A percentile compares a stretch with the other conserved stretches of the same genome.
phyloP scores from a whole-genome alignment of 192 early-diverging fungal species.

The Umbelopsis sp. region DNA sequence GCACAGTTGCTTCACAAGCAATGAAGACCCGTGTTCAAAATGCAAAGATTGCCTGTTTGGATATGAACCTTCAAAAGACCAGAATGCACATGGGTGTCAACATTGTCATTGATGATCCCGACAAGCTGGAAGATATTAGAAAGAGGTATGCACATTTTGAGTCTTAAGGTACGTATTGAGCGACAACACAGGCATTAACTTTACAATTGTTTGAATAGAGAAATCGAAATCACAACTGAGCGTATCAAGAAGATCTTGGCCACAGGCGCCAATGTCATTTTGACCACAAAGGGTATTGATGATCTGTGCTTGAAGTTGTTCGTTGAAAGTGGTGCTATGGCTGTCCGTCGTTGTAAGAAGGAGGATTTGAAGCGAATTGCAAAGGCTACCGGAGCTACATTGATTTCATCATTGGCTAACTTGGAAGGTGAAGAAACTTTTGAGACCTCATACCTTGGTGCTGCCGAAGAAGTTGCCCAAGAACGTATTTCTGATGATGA shows the following conservation, averaged over 20 bases:
- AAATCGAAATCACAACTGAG: conserved; percentile 95
- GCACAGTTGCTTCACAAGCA: conserved; percentile 95
- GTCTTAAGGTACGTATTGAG: neutral
- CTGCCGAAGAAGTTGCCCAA: conserved; percentile 96
- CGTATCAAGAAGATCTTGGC: conserved; percentile 93
- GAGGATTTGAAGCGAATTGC: conserved; percentile 98
- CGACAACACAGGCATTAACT: neutral
- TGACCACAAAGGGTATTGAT: conserved; percentile 99
- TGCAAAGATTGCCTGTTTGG: conserved; percentile 96
- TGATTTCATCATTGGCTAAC: conserved; percentile 95
- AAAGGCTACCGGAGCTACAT: conserved; percentile 93
- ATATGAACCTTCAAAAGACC: conserved; percentile 98
- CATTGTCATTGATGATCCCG: conserved; percentile 98
- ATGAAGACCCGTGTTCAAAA: conserved; percentile 86
- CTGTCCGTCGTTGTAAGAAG: conserved; percentile 93
- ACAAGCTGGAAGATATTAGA: conserved; percentile 96
- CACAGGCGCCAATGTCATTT: conserved; percentile 94
- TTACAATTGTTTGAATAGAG: conserved; percentile 53
- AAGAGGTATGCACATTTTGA: conserved; percentile 53
- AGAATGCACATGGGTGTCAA: conserved; percentile 98
- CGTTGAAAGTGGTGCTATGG: conserved; percentile 97
- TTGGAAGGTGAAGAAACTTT: conserved; percentile 98
- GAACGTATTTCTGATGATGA: conserved; percentile 98
- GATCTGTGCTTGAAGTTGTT: conserved; percentile 98
- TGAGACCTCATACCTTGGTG: conserved; percentile 84